Evolutionary conservation across 2,329 filamentous ascomycete species (phyloP), one percentile per base, ranked within the genome.

Genomic region (Fusarium tjaetaba): DNA sequence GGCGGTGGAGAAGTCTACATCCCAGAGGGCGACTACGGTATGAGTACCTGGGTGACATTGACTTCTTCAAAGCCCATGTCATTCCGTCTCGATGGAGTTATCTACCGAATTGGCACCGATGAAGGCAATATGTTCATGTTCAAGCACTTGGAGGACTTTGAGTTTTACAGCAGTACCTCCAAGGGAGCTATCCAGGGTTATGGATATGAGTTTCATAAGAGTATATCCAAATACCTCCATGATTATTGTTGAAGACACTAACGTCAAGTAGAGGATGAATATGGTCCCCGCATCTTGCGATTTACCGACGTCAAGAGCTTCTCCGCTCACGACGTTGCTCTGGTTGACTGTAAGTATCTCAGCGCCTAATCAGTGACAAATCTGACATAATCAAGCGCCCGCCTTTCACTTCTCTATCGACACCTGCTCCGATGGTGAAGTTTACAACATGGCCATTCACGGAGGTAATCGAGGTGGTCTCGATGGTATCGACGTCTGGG

Each of bases 401-500:
- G 61, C 62, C 0, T 76, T 72, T 30, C 73, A 76, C 15, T 74
- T 76, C 32, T 60, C 72, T 2, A 34, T 76, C 2, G 73, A 76
- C 4, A 76, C 72, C 1, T 76, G 72, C 48, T 68, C 65, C 7
- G 51, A 72, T 22, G 73, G 73, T 0, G 70, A 76, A 18, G 70
- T 76, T 0, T 76, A 75, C 57, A 76, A 76, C 48, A 73, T 73
- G 65, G 72, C 55, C 2, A 74, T 76, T 16, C 73, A 76, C 22
- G 73, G 73, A 13, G 73, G 65, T 9, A 63, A 52, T 6, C 49
- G 41, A 16, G 73, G 72, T 22, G 73, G 73, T 0, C 55, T 76
- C 3, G 73, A 75, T 11, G 73, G 73, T 10, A 68, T 76, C 1
- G 69, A 68, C 2, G 68, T 75, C 20, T 76, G 73, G 73, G 69